These are phyloP conservation scores for Penicillium glabrum DNA, from an alignment of 2,329 filamentous ascomycete genomes.

Conservation along the genomic window DNA sequence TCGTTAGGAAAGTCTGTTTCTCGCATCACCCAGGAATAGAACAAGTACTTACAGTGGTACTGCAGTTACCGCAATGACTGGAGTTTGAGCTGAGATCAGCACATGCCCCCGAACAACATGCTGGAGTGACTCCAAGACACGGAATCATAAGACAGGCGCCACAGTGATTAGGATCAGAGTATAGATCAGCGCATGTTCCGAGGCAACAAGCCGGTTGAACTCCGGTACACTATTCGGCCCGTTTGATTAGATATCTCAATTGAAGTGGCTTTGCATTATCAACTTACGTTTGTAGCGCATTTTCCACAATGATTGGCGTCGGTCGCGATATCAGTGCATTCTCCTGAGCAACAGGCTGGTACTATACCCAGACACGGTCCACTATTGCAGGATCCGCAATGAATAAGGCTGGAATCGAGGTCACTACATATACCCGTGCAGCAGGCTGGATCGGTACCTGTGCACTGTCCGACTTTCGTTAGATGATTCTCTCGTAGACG, in stretches of 20 bases:
- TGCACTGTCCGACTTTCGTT: slow-evolving; percentile 3
- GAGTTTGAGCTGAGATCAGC: slow-evolving; percentile 6
- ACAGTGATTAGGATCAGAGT: slow-evolving; percentile 4
- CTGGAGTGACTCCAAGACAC: slow-evolving; percentile 8
- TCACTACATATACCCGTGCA: slow-evolving; percentile 13
- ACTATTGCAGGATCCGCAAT: slow-evolving; percentile 9
- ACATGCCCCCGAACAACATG: slow-evolving; percentile 10
- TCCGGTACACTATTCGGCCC: slow-evolving; percentile 7
- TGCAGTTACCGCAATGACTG: slow-evolving; percentile 6
- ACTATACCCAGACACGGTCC: slow-evolving; percentile 4
- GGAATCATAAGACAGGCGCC: slow-evolving; percentile 5
- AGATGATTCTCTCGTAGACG: background rate
- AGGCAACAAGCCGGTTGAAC: slow-evolving; percentile 9
- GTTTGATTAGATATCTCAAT: background rate
- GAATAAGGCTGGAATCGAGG: background rate
- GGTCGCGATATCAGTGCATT: slow-evolving; percentile 8
- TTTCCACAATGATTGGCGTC: slow-evolving; percentile 10
- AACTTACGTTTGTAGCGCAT: slow-evolving; percentile 7
- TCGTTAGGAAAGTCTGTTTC: background rate
- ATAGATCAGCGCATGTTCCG: slow-evolving; percentile 6
- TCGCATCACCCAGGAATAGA: background rate
- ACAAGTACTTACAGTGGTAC: background rate
- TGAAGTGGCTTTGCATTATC: background rate
- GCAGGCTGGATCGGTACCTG: slow-evolving; percentile 8
- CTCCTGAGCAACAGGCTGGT: slow-evolving; percentile 12